phyloP scores from a whole-genome alignment of 805 yeast species.

The Starmerella roubikii region DNA sequence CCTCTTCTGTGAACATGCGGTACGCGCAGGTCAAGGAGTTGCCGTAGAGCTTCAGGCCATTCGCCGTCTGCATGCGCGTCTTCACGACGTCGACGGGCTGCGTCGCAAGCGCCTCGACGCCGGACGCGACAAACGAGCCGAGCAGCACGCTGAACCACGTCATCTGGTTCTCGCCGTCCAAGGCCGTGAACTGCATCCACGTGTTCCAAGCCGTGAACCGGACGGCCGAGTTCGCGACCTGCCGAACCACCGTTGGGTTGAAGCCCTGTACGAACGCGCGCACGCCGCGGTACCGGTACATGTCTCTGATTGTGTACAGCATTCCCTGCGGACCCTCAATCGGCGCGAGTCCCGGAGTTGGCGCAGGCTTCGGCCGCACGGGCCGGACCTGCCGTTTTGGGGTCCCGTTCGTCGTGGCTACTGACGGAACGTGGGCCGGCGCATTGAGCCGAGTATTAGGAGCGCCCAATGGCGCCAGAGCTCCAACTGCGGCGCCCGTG shows the following conservation, averaged over 20 bases:
- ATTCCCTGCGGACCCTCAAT: conserved; percentile 7
- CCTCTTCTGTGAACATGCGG: conserved; percentile 30
- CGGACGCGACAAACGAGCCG: conserved; percentile 38
- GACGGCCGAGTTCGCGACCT: conserved; percentile 62
- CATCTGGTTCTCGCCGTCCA: conserved; percentile 19
- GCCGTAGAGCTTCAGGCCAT: conserved; percentile 27
- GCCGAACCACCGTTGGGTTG: conserved; percentile 68
- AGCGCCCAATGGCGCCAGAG: conserved; percentile 25
- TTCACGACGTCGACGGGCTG: conserved; percentile 85
- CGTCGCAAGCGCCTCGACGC: conserved; percentile 58
- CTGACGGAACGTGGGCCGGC: background rate
- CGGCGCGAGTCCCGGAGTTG: background rate
- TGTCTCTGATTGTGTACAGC: conserved; percentile 33
- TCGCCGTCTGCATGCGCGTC: conserved; percentile 66
- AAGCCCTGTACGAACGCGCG: conserved; percentile 74
- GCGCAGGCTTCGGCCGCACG: conserved; percentile 1
- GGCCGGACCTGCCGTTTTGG: background rate
- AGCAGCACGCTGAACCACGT: conserved; percentile 21
- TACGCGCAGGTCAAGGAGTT: conserved; percentile 27
- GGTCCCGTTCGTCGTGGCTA: background rate
- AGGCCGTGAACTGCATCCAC: conserved; percentile 43
- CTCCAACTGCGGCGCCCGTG: conserved; percentile 22
- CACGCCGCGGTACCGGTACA: conserved; percentile 58
- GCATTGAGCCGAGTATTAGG: conserved; percentile 7
- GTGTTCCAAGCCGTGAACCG: conserved; percentile 75